These are phyloP conservation scores for Fusarium multiceps DNA, from an alignment of 2,329 filamentous ascomycete species.

Conservation along the genomic window DNA sequence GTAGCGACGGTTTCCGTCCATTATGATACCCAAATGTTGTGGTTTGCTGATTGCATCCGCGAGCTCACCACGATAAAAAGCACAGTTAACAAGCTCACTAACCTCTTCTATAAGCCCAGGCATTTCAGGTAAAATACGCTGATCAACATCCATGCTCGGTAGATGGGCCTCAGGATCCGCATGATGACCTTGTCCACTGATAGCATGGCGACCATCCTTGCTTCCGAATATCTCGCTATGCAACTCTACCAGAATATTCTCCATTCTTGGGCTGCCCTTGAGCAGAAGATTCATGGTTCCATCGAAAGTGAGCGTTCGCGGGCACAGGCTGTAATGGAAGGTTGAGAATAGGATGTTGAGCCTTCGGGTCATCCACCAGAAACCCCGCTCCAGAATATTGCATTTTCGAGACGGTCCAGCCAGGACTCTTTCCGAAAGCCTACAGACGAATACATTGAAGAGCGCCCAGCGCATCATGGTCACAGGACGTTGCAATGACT, in stretches of 20 bases:
- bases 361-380: too few species aligned
- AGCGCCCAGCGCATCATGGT: too few species aligned
- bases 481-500: too few species aligned
- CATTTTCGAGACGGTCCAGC: too few species aligned
- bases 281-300: neutral
- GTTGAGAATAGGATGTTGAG: neutral
- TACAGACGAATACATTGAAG: too few species aligned
- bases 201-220: neutral
- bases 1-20: neutral
- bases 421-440: too few species aligned
- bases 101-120: neutral
- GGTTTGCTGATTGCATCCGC: neutral
- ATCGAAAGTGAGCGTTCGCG: neutral
- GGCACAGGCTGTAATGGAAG: neutral
- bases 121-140: neutral
- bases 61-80: neutral
- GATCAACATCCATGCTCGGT: neutral
- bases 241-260: rapidly evolving
- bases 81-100: rapidly evolving
- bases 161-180: neutral
- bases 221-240: neutral
- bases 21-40: neutral
- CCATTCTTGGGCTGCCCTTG: neutral
- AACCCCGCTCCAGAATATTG: too few species aligned
- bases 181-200: too few species aligned